Base-by-base conservation (phyloP, 2,329 filamentous ascomycete genomes). In the Alternaria gansuensis region DNA sequence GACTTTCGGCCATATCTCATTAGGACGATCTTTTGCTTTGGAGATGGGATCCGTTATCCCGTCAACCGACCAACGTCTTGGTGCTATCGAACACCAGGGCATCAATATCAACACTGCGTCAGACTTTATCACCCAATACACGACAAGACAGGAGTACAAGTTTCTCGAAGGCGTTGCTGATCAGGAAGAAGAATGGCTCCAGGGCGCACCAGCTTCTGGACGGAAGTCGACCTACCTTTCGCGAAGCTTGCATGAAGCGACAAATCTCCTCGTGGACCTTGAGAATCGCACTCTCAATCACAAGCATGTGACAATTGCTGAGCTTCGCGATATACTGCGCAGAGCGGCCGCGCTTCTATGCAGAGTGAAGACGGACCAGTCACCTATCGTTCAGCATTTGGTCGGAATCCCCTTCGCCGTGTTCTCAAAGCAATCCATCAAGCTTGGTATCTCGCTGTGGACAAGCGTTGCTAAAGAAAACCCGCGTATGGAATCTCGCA, bases 401-500 rank as follows among this genome's bases (percentile, higher is more conserved):
- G 94, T 99, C 62, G 89, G 87, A 66, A 95, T 99, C 60, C 96
- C 95, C 0, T 99, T 99, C 77, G 86, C 87, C 39, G 87, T 97
- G 45, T 98, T 99, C 75, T 96, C 90, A 5, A 97, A 96, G 75
- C 91, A 96, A 71, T 95, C 93, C 2, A 95, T 99, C 75, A 96
- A 97, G 74, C 87, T 98, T 50, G 96, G 95, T 5, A 90, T 97
- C 34, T 97, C 95, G 4, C 82, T 99, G 6, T 99, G 95, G 95
- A 87, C 97, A 60, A 95, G 95, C 26, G 91, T 98, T 13, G 96
- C 98, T 71, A 95, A 98, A 70, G 95, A 99, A 76, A 98, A 97
- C 71, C 91, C 93, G 3, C 86, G 87, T 55, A 89, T 97, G 78
- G 93, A 97, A 76, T 86, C 94, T 8, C 88, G 93, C 60, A 87